These are phyloP conservation scores for Oryza brachyantha DNA, from an alignment of 176 grass and related monocot genomes.

Conservation along the genomic window DNA sequence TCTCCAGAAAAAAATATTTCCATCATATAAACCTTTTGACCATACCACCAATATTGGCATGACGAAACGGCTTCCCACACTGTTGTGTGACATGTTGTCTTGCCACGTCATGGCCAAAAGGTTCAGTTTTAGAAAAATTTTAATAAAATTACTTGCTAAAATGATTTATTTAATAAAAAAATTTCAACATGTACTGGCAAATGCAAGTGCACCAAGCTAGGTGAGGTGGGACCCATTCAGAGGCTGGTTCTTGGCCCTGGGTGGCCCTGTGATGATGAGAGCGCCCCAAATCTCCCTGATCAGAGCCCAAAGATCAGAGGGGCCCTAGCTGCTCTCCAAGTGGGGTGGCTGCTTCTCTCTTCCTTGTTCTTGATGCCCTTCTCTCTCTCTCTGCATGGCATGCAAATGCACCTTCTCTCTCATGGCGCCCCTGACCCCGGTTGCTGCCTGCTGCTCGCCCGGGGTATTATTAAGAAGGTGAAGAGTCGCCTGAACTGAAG, in stretches of 20 bases:
- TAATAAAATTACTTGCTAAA: too few species aligned
- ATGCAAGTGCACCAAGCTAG: not conserved
- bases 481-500: not conserved
- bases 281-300: slow-evolving; percentile 48
- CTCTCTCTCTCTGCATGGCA: not conserved
- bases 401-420: slow-evolving; percentile 11
- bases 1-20: too few species aligned
- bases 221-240: slow-evolving; percentile 52
- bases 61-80: too few species aligned
- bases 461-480: not conserved
- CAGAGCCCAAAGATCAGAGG: slow-evolving; percentile 37
- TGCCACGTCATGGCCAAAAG: too few species aligned
- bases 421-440: slow-evolving; percentile 40
- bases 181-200: too few species aligned
- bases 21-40: too few species aligned
- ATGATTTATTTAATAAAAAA: too few species aligned
- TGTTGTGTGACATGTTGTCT: too few species aligned
- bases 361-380: slow-evolving; percentile 2
- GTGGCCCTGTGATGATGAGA: slow-evolving; percentile 19
- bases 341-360: slow-evolving; percentile 31
- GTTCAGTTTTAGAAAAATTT: too few species aligned
- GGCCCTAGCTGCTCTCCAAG: slow-evolving; percentile 48
- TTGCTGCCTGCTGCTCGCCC: slow-evolving; percentile 38
- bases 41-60: too few species aligned
- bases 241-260: slow-evolving; percentile 41